Evolutionary conservation across 495 filamentous ascomycete genomes (phyloP).

Genomic region (Xylaria longipes): DNA sequence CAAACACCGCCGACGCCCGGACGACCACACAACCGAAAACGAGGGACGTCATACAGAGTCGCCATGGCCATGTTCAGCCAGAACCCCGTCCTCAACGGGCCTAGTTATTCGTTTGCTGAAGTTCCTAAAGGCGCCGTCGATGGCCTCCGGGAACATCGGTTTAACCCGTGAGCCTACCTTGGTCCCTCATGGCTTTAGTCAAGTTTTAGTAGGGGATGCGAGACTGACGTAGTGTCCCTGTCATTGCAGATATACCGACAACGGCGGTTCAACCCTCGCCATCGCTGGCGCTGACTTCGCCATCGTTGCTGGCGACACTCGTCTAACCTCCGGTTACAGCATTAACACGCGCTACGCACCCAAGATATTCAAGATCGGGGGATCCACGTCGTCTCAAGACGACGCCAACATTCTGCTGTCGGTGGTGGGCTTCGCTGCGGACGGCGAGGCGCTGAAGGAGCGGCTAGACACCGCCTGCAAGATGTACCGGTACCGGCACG

Average conservation of each 20-base stretch:
- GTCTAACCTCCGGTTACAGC: slow-evolving; percentile 93
- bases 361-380: slow-evolving; percentile 96
- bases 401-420: slow-evolving; percentile 86
- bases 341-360: slow-evolving; percentile 95
- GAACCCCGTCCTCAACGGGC: slow-evolving; percentile 66
- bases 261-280: slow-evolving; percentile 94
- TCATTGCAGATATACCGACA: slow-evolving; percentile 86
- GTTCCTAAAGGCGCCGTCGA: slow-evolving; percentile 53
- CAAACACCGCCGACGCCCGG: slow-evolving; percentile 20
- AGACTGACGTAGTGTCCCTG: slow-evolving; percentile 25
- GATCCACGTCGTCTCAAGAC: slow-evolving; percentile 80
- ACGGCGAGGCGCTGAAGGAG: slow-evolving; percentile 89
- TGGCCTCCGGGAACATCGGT: slow-evolving; percentile 73
- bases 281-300: slow-evolving; percentile 93
- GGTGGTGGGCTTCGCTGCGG: slow-evolving; percentile 94
- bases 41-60: slow-evolving; percentile 25
- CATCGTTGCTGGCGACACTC: slow-evolving; percentile 95
- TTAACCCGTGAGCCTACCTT: slow-evolving; percentile 78
- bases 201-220: not conserved
- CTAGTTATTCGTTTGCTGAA: slow-evolving; percentile 65
- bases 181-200: slow-evolving; percentile 16
- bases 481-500: slow-evolving; percentile 96
- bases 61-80: slow-evolving; percentile 68
- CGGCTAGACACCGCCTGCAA: slow-evolving; percentile 89
- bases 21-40: slow-evolving; percentile 5